Base-by-base conservation (phyloP, 371 early-diverging fungal genomes). In the Mucor indicus region DNA sequence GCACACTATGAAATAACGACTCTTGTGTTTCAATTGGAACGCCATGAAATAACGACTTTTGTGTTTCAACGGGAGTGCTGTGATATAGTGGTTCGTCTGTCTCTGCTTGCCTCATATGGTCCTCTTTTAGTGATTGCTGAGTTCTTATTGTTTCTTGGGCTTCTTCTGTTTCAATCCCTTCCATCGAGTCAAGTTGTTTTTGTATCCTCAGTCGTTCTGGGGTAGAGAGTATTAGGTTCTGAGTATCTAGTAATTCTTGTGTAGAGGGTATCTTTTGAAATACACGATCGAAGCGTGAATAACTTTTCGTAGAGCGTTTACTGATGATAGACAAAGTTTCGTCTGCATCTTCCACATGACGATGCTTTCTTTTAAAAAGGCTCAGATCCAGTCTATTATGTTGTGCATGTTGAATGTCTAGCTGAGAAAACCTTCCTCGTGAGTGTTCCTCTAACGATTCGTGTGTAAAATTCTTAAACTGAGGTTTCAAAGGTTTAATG, bases 311-410 rank as follows among this genome's bases (percentile, higher is more conserved):
- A 2, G 40, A 40, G 3, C 27, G 40, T n/a, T 23, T 4, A 40
- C 40, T 40, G 27, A 40, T 40, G n/a, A n/a, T 23, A n/a, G 40
- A 40, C 9, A 40, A 16, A 3, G 40, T 40, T 6, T 40, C 40
- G 3, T 21, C n/a, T 25, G n/a, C 25, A 13, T 40, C n/a, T 25
- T 40, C 23, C 11, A 25, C 8, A 27, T 27, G 23, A 5, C 27
- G 23, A 40, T 27, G 40, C 1, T 23, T 15, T n/a, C n/a, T n/a
- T n/a, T n/a, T n/a, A n/a, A n/a, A n/a, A n/a, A n/a, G n/a, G n/a
- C n/a, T n/a, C n/a, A n/a, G n/a, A n/a, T n/a, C n/a, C n/a, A n/a
- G n/a, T n/a, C n/a, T n/a, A n/a, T n/a, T n/a, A n/a, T n/a, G n/a
- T n/a, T n/a, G n/a, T n/a, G n/a, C n/a, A n/a, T n/a, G n/a, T n/a